Base-by-base conservation (phyloP, 1,284 basidiomycete species). In the Ustilago vetiveriae region DNA sequence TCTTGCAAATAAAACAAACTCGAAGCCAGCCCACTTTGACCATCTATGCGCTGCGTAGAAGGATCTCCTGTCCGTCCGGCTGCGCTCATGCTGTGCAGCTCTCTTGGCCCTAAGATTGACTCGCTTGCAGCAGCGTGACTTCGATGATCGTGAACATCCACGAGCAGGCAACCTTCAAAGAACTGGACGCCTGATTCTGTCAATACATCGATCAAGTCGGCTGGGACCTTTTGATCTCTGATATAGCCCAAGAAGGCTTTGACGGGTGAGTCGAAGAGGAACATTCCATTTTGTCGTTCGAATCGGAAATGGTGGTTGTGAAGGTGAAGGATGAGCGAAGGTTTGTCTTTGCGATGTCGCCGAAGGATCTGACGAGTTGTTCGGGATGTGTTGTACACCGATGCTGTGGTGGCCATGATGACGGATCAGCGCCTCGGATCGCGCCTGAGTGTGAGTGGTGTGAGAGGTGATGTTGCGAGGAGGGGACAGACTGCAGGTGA, bases 61-160 rank as follows among this genome's bases (percentile, higher is more conserved):
- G 33, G 40, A 16, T 44, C 48, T 14, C 38, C n/a, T 1, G n/a
- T 19, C 14, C 35, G 44, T 17, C 46, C 51, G 2, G 42, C 46
- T 3, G 50, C 55, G 16, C 51, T 59, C n/a, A 69, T 37, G 8
- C 30, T 32, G 16, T 54, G 42, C 50, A 70, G 33, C 23, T 70
- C 62, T n/a, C 49, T 22, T 14, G 62, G 57, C 8, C 56, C 44
- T 10, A 65, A 43, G 4, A 23, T 17, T n/a, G 64, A 63, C 13
- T 26, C 38, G 1, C 38, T 21, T 7, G 55, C 42, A 38, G 51
- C 42, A 9, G 50, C 53, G 43, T 72, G 58, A 54, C 63, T 48
- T 6, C 79, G 62, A 45, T 81, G 79, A 35, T 81, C 79, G 39
- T 80, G 79, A 2, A 81, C 68, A 39, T 81, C 79, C 11, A 80